phyloP scores from a whole-genome alignment of 441 rosid species.

The Isatis lusitanica region DNA sequence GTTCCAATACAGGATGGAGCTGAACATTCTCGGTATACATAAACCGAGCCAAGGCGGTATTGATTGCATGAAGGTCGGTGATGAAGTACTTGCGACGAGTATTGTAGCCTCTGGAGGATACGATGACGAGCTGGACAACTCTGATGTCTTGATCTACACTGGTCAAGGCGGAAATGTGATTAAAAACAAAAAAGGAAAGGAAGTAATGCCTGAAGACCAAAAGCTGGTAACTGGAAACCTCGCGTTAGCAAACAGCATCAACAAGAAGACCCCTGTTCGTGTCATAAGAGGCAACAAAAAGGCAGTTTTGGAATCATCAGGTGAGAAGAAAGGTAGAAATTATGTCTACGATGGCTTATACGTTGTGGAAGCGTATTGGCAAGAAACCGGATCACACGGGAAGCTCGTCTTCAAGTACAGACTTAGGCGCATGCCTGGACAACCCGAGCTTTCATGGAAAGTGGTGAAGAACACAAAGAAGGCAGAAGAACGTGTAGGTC shows the following conservation, averaged over 20 bases:
- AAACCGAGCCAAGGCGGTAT: constrained; percentile 74
- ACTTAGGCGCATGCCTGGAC: constrained; percentile 67
- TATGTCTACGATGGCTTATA: constrained; percentile 83
- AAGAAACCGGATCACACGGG: constrained; percentile 61
- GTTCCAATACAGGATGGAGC: constrained; percentile 80
- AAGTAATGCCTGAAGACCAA: constrained; percentile 67
- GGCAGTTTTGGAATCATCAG: constrained; percentile 40
- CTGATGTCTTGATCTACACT: constrained; percentile 74
- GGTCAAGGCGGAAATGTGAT: constrained; percentile 83
- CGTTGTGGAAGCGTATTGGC: constrained; percentile 60
- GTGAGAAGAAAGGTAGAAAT: constrained; percentile 41
- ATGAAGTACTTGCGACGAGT: constrained; percentile 53
- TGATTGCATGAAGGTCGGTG: constrained; percentile 56
- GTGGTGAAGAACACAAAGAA: constrained; percentile 59
- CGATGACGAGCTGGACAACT: constrained; percentile 65
- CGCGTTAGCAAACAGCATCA: constrained; percentile 63
- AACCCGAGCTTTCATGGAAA: constrained; percentile 90
- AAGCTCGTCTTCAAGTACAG: constrained; percentile 69
- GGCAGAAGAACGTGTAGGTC: constrained; percentile 54
- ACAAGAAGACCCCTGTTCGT: constrained; percentile 65
- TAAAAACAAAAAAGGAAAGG: constrained; percentile 24
- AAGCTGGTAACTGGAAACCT: constrained; percentile 77
- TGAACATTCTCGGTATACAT: constrained; percentile 81
- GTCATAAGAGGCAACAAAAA: constrained; percentile 70
- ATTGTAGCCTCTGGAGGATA: constrained; percentile 87